Evolutionary conservation across 1,284 basidiomycete species (phyloP).

Genomic region (Pulveroboletus sp.): DNA sequence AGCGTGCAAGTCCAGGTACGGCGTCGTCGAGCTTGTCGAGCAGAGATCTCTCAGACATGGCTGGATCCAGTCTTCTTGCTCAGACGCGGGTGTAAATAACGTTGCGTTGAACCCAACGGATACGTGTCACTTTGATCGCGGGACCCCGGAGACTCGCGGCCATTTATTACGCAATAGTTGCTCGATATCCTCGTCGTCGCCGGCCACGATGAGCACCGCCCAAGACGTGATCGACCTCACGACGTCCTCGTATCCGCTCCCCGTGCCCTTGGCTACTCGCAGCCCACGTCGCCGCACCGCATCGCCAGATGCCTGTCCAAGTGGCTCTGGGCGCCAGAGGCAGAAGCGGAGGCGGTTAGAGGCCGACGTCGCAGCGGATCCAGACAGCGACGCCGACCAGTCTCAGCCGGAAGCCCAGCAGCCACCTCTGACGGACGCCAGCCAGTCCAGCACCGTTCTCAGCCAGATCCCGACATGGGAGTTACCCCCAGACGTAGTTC

Average conservation of each 20-base stretch:
- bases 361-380: background rate
- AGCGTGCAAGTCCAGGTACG: slow-evolving; percentile 47
- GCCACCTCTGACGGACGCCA: background rate
- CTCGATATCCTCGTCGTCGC: slow-evolving; percentile 5
- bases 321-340: slow-evolving; percentile 3
- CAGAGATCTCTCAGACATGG: slow-evolving; percentile 20
- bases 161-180: slow-evolving; percentile 24
- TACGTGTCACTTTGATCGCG: slow-evolving; percentile 18
- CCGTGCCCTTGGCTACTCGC: too few species aligned
- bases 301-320: slow-evolving; percentile 3
- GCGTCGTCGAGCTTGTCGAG: slow-evolving; percentile 38
- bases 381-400: background rate
- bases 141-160: slow-evolving; percentile 17
- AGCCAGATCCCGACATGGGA: slow-evolving; percentile 27
- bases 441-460: background rate
- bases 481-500: slow-evolving; percentile 14
- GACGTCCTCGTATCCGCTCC: background rate
- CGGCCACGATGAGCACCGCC: slow-evolving; percentile 21
- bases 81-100: background rate
- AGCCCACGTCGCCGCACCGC: background rate
- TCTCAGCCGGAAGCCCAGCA: background rate
- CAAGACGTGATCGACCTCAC: slow-evolving; percentile 14
- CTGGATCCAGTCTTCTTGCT: background rate
- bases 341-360: slow-evolving; percentile 29
- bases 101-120: background rate